Evolutionary conservation across 108 stramenopile genomes (phyloP), one percentile per base, ranked within the genome.

Genomic region (Fragilaria radians): DNA sequence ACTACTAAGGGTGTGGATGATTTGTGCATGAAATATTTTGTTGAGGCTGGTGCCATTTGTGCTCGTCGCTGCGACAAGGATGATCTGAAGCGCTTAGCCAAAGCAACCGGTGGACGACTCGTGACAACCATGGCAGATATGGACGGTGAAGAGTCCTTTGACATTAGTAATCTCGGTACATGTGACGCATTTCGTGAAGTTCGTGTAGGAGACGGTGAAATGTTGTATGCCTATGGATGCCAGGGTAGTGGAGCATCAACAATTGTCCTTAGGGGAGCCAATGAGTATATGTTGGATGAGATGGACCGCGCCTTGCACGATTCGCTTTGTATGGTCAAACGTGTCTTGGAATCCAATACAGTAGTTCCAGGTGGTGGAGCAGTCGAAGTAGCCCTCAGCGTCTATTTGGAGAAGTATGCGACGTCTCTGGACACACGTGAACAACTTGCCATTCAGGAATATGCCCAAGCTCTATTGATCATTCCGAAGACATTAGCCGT

Each of bases 1-100:
- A 97, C 97, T 80, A 97, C 98, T 78, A 98, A 97, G 99, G 99
- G 99, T 36, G 97, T 99, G 64, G 99, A 99, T 69, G 99, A 99
- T 65, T 97, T 98, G 70, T 97, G 97, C 52, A 98, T 97, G 71
- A 96, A 98, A 60, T 74, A 98, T 25, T 78, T 99, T 30, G 71
- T 98, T 32, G 96, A 97, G 69, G 89, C 93, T 66, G 65, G 88
- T 46, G 78, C 96, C 3, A 88, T 95, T 26, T 95, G 95, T 30
- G 95, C 96, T 27, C 86, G 97, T 47, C 97, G 97, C 96, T 97
- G 98, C 1, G 99, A 97, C 48, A 97, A 97, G 32, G 96, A 98
- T 26, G 99, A 99, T 79, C 93, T 99, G 51, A 97, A 99, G 74
- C 96, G 98, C 64, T 95, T 99, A 68, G 99, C 99, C 68, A 97